phyloP scores from a whole-genome alignment of 2,329 filamentous ascomycete species.

The Ophiostoma montium region DNA sequence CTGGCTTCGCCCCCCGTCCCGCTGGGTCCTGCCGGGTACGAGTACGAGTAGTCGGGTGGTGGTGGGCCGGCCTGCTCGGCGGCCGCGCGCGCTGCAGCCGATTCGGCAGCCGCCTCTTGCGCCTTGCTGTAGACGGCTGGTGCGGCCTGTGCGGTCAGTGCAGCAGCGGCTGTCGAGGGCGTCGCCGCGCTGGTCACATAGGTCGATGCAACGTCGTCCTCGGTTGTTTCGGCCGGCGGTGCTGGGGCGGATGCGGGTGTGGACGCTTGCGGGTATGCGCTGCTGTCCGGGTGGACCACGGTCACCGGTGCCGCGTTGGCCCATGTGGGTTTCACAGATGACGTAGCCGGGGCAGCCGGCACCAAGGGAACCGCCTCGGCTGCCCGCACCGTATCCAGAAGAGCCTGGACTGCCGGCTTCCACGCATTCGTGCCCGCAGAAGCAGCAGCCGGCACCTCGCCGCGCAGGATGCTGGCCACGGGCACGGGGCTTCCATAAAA shows the following conservation, averaged over 20 bases:
- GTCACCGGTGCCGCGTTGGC: conserved; percentile 6
- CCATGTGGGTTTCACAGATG: background rate
- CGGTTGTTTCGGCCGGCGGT: background rate
- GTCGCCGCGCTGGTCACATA: conserved; percentile 1
- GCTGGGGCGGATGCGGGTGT: background rate
- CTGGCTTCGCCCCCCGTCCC: background rate
- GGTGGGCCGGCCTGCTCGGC: conserved; percentile 9
- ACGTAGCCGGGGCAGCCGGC: no score
- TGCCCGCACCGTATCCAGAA: conserved; percentile 23
- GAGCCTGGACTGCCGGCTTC: conserved; percentile 19
- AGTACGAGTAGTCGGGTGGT: conserved; percentile 19
- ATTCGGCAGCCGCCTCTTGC: conserved; percentile 11
- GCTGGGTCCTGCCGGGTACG: conserved; percentile 13
- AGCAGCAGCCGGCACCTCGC: conserved; percentile 25
- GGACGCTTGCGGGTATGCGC: background rate
- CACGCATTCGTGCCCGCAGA: conserved; percentile 14
- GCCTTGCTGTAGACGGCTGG: conserved; percentile 7
- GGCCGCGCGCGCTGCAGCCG: conserved; percentile 16
- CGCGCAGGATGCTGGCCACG: conserved; percentile 33
- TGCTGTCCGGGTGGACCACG: conserved; percentile 1
- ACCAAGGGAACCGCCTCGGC: conserved; percentile 20
- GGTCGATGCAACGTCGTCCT: conserved; percentile 9
- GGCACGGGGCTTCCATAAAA: conserved; percentile 58
- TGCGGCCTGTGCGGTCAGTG: background rate
- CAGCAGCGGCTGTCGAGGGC: background rate